These are phyloP conservation scores for Phytophthora meadii DNA, from an alignment of 352 stramenopile species.

Conservation along the genomic window DNA sequence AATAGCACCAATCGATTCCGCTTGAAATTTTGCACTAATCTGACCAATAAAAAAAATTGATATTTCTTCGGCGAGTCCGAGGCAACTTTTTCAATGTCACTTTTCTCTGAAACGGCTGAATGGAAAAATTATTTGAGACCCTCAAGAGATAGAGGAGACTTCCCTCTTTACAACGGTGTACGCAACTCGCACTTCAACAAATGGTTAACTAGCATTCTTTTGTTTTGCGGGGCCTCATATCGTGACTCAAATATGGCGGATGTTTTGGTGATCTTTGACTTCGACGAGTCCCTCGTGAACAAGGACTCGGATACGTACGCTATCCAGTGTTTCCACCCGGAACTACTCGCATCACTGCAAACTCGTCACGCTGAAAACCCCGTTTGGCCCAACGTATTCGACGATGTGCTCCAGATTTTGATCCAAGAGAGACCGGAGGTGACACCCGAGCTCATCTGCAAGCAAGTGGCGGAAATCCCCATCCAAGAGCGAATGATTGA, in stretches of 20 bases:
- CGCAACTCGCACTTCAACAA: no score
- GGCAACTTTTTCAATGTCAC: no score
- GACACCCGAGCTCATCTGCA: slow-evolving; percentile 43
- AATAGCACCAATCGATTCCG: no score
- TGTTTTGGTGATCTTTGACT: slow-evolving; percentile 65
- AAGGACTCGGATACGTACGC: slow-evolving; percentile 69
- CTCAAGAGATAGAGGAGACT: no score
- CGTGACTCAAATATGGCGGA: neutral
- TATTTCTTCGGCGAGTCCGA: no score
- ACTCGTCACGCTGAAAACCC: slow-evolving; percentile 23
- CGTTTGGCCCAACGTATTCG: slow-evolving; percentile 67
- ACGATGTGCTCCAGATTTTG: slow-evolving; percentile 57
- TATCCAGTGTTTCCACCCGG: slow-evolving; percentile 62
- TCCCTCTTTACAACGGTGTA: no score
- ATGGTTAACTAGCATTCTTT: no score
- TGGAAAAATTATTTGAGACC: no score
- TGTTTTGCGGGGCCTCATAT: no score
- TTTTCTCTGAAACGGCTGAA: no score
- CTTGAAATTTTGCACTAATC: no score
- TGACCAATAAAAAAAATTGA: no score
- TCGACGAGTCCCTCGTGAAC: slow-evolving; percentile 62
- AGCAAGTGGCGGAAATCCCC: slow-evolving; percentile 56
- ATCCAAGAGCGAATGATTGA: slow-evolving; percentile 72
- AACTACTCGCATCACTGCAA: slow-evolving; percentile 45
- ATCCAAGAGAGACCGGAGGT: slow-evolving; percentile 43